These are phyloP conservation scores for Chlorella vulgaris DNA, from an alignment of 139 green algal genomes.

Conservation along the genomic window DNA sequence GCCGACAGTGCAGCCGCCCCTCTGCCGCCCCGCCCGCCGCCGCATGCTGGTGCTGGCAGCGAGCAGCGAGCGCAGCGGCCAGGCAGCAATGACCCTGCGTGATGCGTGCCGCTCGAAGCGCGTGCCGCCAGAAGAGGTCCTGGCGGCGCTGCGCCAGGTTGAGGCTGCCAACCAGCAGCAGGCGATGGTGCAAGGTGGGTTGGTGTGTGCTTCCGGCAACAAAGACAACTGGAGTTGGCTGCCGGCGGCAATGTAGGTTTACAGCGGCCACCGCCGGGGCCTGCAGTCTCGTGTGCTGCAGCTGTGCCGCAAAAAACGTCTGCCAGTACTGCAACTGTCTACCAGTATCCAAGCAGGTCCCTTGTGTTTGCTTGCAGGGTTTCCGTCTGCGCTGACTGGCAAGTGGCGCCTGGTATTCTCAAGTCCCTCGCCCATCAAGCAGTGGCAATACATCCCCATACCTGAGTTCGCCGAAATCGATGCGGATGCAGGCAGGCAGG, in stretches of 20 bases:
- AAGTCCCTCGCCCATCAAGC: conserved; percentile 21
- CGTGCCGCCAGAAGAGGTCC: conserved; percentile 8
- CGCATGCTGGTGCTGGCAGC: too few species aligned
- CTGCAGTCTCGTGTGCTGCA: too few species aligned
- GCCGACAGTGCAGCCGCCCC: too few species aligned
- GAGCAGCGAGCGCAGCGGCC: conserved; percentile 2
- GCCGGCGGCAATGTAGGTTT: too few species aligned
- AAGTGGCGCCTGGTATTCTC: conserved; percentile 45
- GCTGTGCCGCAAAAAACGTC: too few species aligned
- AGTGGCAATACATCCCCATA: conserved; percentile 40
- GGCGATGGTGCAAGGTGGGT: conserved; percentile 17
- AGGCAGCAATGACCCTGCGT: not conserved
- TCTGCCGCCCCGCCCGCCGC: not conserved
- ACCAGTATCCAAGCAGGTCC: too few species aligned
- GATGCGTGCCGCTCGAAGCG: conserved; percentile 1
- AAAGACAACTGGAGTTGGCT: too few species aligned
- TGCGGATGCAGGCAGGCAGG: not conserved
- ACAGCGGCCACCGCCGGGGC: too few species aligned
- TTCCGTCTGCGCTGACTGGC: conserved; percentile 18
- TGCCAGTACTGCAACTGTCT: too few species aligned
- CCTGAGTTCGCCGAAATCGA: conserved; percentile 37
- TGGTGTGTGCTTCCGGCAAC: not conserved
- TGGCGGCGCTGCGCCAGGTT: conserved; percentile 12
- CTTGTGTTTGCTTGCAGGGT: conserved; percentile 13
- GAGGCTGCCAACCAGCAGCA: conserved; percentile 19